Evolutionary conservation across 371 early-diverging fungal species (phyloP), one percentile per base, ranked within the genome.

Genomic region (Mortierella sp.): DNA sequence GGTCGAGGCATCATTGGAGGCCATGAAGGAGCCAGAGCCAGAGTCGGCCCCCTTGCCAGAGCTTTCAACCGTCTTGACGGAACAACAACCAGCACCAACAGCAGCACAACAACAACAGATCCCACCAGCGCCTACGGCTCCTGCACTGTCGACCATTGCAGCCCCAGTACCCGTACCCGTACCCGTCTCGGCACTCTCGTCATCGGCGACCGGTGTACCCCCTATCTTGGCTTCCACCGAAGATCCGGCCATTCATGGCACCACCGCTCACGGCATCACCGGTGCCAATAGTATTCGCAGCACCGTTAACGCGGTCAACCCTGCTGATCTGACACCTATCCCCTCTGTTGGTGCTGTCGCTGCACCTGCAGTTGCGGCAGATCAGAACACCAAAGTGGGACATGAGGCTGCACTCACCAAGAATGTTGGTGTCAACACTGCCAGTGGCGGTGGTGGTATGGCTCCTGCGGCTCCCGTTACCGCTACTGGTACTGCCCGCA

Each of bases 11-110:
- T 58, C 64, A 9, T 70, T 76, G 31, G 71, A 71, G 14, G 34
- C 63, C 14, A 24, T 76, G 16, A 76, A 76, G 66, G 76, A 76
- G 29, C 76, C 76, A 1, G 48, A 31, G n/a, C 76, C 76, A 19
- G 58, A 64, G 48, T 26, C 34, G 19, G 29, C 16, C 4, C 71
- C 76, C 10, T 40, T 71, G 63, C 76, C 76, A 55, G 76, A 71
- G 34, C 40, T 76, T 7, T 52, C 58, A 22, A 76, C 71, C 4
- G 76, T 76, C 44, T 48, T 76, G 40, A 26, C 29, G n/a, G 58
- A 74, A 8, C 68, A 68, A 8, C 3, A 64, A 22, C 24, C 37
- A 22, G 53, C 45, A 29, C 68, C 74, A 8, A 4, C 71, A 22
- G 37, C 37, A 22, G 53, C 45, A 29, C 69, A 41, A 29, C 34